Conservation (phyloP, 2,329 filamentous ascomycete genomes). For the Aspergillus thermomutatus region DNA sequence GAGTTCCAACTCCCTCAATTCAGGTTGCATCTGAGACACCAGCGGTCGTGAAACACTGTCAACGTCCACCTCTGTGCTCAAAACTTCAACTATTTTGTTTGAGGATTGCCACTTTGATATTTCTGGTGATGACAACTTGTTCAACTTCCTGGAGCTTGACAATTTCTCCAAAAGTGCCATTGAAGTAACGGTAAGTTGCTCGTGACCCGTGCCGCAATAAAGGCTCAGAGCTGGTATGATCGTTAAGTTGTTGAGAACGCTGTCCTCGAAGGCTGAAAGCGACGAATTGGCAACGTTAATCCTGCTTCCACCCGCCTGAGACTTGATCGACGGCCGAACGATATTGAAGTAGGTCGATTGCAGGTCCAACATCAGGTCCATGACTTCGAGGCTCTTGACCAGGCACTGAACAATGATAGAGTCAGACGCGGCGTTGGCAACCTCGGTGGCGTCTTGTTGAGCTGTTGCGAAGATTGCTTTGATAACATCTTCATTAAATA, state of each 20-base stretch:
- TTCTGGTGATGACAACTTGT: slow-evolving; percentile 64
- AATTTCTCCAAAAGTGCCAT: slow-evolving; percentile 81
- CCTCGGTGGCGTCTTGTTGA: slow-evolving; percentile 69
- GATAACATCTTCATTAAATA: slow-evolving; percentile 90
- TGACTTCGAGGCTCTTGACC: slow-evolving; percentile 75
- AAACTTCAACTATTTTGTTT: slow-evolving; percentile 82
- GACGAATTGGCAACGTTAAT: slow-evolving; percentile 68
- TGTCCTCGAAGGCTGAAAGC: slow-evolving; percentile 88
- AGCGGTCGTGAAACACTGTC: slow-evolving; percentile 75
- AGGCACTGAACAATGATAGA: slow-evolving; percentile 80
- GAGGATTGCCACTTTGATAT: slow-evolving; percentile 62
- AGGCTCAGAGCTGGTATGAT: slow-evolving; percentile 79
- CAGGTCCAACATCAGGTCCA: slow-evolving; percentile 77
- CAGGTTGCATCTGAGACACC: slow-evolving; percentile 61
- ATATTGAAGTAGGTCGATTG: slow-evolving; percentile 91
- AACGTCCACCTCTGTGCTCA: slow-evolving; percentile 76
- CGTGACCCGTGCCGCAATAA: slow-evolving; percentile 81
- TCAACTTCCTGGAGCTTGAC: slow-evolving; percentile 76
- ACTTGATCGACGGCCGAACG: slow-evolving; percentile 73
- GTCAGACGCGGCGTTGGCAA: slow-evolving; percentile 69
- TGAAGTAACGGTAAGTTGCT: slow-evolving; percentile 74
- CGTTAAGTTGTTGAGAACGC: slow-evolving; percentile 73
- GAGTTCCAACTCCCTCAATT: slow-evolving; percentile 68
- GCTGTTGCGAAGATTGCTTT: slow-evolving; percentile 73
- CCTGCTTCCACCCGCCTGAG: slow-evolving; percentile 58